phyloP scores from a whole-genome alignment of 306 rosid genomes.

The Ceratonia siliqua region DNA sequence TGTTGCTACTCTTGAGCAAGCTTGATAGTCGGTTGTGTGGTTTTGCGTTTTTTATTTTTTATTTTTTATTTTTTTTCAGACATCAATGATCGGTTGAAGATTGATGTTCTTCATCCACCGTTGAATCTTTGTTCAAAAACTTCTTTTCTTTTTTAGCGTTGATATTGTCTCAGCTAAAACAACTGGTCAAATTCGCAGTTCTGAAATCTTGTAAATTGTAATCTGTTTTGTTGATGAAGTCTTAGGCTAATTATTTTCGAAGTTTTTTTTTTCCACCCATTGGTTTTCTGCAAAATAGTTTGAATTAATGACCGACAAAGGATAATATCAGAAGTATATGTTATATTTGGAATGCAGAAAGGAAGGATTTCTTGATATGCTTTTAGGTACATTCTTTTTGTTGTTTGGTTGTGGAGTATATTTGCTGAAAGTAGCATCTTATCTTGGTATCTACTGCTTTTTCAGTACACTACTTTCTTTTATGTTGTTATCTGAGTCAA shows the following conservation, averaged over 20 bases:
- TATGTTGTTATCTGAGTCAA: slow-evolving; percentile 37
- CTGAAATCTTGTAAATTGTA: slow-evolving; percentile 9
- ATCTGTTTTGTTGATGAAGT: slow-evolving; percentile 35
- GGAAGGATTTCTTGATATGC: slow-evolving; percentile 29
- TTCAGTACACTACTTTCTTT: slow-evolving; percentile 34
- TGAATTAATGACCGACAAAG: slow-evolving; percentile 29
- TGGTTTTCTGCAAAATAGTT: slow-evolving; percentile 22
- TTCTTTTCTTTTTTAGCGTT: not conserved
- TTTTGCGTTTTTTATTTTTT: not conserved
- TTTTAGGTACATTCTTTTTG: slow-evolving; percentile 45
- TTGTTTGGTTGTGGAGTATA: slow-evolving; percentile 37
- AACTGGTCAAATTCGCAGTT: slow-evolving; percentile 28
- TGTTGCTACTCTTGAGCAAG: slow-evolving; percentile 23
- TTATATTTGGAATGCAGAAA: slow-evolving; percentile 31
- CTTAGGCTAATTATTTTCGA: not conserved
- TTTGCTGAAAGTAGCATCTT: slow-evolving; percentile 42
- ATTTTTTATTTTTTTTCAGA: not conserved
- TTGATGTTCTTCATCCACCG: slow-evolving; percentile 16
- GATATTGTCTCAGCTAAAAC: slow-evolving; percentile 11
- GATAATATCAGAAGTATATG: slow-evolving; percentile 17
- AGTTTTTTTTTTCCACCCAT: not conserved
- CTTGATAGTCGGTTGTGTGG: slow-evolving; percentile 25
- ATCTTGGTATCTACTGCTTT: slow-evolving; percentile 41
- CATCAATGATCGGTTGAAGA: slow-evolving; percentile 46
- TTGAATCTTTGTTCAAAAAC: not conserved